These are phyloP conservation scores for Anisodus acutangulus DNA, from an alignment of 257 asterid genomes.

Conservation along the genomic window DNA sequence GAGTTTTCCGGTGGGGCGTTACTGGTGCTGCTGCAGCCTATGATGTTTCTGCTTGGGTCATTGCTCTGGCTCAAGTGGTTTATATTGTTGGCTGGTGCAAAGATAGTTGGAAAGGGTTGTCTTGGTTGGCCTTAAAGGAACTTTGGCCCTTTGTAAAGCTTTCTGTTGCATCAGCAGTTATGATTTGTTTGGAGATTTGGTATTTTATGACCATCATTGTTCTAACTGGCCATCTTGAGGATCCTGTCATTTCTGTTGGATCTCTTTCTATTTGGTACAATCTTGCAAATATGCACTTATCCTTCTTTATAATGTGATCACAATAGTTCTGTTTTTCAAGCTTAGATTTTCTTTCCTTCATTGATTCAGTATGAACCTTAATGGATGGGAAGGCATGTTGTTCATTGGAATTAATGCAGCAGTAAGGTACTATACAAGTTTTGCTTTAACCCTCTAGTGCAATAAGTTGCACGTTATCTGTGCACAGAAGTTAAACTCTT, in stretches of 20 bases:
- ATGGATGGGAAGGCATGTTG: conserved; percentile 99
- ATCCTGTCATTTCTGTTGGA: conserved; percentile 88
- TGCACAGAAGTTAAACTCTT: neutral
- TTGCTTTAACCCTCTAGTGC: neutral
- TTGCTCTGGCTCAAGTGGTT: conserved; percentile 72
- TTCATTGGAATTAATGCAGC: conserved; percentile 97
- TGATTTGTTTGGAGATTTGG: conserved; percentile 99
- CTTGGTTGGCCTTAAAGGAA: conserved; percentile 77
- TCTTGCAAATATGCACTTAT: neutral
- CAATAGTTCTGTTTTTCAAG: neutral
- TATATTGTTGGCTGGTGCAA: conserved; percentile 81
- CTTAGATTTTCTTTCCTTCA: neutral
- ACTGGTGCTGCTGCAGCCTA: conserved; percentile 94
- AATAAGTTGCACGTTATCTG: neutral
- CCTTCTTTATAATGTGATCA: neutral
- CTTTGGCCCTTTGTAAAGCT: conserved; percentile 73
- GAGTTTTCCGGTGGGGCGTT: conserved; percentile 75
- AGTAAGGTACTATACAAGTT: conserved; percentile 58
- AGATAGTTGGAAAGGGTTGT: conserved; percentile 83
- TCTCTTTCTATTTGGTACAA: conserved; percentile 93
- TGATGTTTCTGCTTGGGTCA: conserved; percentile 75
- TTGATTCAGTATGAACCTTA: conserved; percentile 80
- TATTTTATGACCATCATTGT: conserved; percentile 96
- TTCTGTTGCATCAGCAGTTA: conserved; percentile 80
- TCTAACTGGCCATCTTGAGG: conserved; percentile 86